These are phyloP conservation scores for Termitomyces sp. DNA, from an alignment of 1,284 basidiomycete species.

Conservation along the genomic window DNA sequence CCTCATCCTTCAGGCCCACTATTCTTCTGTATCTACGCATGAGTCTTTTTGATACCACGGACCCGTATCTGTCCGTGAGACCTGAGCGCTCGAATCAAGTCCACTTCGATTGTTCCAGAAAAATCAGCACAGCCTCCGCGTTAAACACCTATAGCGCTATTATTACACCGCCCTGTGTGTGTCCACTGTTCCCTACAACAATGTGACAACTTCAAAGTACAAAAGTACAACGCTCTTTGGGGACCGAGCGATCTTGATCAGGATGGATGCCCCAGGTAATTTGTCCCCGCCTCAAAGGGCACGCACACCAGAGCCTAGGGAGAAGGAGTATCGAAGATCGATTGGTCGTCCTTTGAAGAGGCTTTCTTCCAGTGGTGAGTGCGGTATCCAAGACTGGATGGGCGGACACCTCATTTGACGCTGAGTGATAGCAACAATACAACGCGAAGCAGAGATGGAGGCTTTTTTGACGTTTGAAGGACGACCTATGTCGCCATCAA, in stretches of 20 bases:
- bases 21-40: constrained; percentile 6
- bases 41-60: neutral
- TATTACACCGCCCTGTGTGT: neutral
- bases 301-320: neutral
- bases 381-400: neutral
- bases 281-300: neutral
- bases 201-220: neutral
- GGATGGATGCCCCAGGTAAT: neutral
- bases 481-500: constrained; percentile 13
- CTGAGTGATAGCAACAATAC: constrained; percentile 49
- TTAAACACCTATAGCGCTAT: neutral
- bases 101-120: neutral
- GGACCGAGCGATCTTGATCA: neutral
- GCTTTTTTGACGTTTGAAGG: constrained; percentile 36
- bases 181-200: neutral
- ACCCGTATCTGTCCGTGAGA: neutral
- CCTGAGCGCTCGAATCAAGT: neutral
- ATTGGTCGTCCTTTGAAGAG: constrained; percentile 26
- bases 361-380: constrained; percentile 58
- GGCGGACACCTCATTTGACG: constrained; percentile 11
- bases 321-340: neutral
- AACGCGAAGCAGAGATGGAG: constrained; percentile 56
- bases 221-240: neutral
- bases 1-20: constrained; percentile 3
- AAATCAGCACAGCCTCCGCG: neutral